A percentile compares a stretch with the other conserved stretches of the same genome.
These are phyloP conservation scores for Gyrodon lividus DNA, from an alignment of 768 basidiomycete genomes.

Conservation along the genomic window DNA sequence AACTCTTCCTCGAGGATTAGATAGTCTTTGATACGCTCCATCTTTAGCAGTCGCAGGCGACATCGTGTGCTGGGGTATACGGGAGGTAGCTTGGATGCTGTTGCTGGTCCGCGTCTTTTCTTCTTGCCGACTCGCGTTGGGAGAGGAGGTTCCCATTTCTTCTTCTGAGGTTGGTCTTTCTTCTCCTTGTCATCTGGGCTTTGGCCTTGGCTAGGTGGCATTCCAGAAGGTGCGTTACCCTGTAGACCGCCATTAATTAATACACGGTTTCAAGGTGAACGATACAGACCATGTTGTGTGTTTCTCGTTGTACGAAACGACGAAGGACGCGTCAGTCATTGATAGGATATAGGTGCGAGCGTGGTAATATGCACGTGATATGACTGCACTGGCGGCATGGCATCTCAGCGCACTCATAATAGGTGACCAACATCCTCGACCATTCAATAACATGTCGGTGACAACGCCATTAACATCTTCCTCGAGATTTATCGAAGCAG, in stretches of 20 bases:
- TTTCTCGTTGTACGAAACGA: constrained; percentile 2
- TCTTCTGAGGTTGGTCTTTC: constrained; percentile 57
- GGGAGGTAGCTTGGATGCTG: constrained; percentile 87
- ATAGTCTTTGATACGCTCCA: constrained; percentile 98
- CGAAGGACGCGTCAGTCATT: constrained; percentile 50
- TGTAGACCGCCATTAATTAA: constrained; percentile 30
- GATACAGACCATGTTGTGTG: constrained; percentile 24
- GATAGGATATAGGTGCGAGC: constrained; percentile 37
- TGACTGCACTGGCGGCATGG: too few relatives aligned
- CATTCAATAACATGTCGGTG: constrained; percentile 15
- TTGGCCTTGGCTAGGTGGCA: constrained; percentile 46
- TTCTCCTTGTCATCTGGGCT: constrained; percentile 50
- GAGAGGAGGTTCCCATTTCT: constrained; percentile 98
- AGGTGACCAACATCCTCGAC: not conserved
- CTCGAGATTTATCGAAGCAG: constrained; percentile 82
- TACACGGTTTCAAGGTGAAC: not conserved
- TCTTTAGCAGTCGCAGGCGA: constrained; percentile 90
- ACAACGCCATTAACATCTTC: constrained; percentile 55
- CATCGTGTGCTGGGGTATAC: constrained; percentile 95
- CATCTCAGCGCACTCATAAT: too few relatives aligned
- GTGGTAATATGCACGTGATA: constrained; percentile 25
- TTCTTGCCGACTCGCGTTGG: constrained; percentile 97
- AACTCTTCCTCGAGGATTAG: constrained; percentile 94
- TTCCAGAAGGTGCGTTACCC: constrained; percentile 77
- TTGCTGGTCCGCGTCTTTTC: constrained; percentile 88